A percentile compares a stretch with the other conserved stretches of the same genome.
Evolutionary conservation across 225 moss, liverwort and hornwort genomes (phyloP).

Genomic region (Sphagnum tenellum): DNA sequence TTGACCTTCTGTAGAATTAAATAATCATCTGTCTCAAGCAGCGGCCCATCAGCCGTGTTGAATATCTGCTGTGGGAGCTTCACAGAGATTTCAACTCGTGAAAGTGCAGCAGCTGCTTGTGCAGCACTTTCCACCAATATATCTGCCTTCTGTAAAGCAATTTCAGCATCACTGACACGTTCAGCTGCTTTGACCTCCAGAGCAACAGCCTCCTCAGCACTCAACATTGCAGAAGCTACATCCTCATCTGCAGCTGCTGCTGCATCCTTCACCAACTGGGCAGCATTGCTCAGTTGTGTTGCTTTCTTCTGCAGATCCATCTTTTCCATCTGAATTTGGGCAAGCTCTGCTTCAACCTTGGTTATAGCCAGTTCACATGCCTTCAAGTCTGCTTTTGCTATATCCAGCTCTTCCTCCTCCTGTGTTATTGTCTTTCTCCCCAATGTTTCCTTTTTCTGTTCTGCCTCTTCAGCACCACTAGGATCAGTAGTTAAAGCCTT

Average conservation of each 20-base stretch:
- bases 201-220: constrained; percentile 77
- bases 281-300: constrained; percentile 26
- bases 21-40: constrained; percentile 27
- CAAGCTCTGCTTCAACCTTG: constrained; percentile 38
- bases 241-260: constrained; percentile 66
- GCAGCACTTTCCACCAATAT: constrained; percentile 45
- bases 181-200: constrained; percentile 67
- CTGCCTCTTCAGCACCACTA: too few relatives aligned
- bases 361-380: constrained; percentile 23
- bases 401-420: constrained; percentile 37
- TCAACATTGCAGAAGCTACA: constrained; percentile 59
- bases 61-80: constrained; percentile 31
- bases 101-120: constrained; percentile 47
- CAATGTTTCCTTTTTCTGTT: background rate
- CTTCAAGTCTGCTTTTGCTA: constrained; percentile 34
- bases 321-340: constrained; percentile 26
- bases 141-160: constrained; percentile 63
- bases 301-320: constrained; percentile 39
- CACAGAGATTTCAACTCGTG: constrained; percentile 33
- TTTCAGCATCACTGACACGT: constrained; percentile 62
- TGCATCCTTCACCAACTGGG: constrained; percentile 34
- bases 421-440: constrained; percentile 13
- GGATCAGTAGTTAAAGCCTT: too few relatives aligned
- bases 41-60: constrained; percentile 26
- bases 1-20: constrained; percentile 2